Evolutionary conservation across 805 yeast species (phyloP), one percentile per base, ranked within the genome.

Genomic region (Phaffomyces thermotolerans): DNA sequence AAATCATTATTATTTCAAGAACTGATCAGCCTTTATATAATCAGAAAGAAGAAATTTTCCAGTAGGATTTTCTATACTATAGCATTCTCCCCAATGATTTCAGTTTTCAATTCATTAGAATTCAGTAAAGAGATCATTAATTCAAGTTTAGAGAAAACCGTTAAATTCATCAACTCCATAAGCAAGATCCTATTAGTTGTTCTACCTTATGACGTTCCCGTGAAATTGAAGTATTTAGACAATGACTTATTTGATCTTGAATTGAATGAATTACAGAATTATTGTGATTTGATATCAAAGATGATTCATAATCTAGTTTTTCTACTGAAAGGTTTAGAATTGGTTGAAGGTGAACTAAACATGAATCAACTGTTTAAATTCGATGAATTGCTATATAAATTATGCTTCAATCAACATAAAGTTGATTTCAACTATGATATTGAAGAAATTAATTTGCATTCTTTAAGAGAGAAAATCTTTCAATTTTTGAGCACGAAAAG

Each of bases 1-100:
- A 46, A 50, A 29, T 46, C 56, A 1, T 37, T 56, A 24, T 40
- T 55, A 5, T 56, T 44, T 33, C 59, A 58, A 36, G 62, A 58
- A 36, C 40, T 56, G 15, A 49, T 56, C 13, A 45, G 39, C 22
- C 33, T 58, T 12, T 55, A 55, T 34, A 36, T 46, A 2, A 13
- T 58, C 29, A 52, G 46, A 29, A 50, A 45, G 34, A 45, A 51
- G 34, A 55, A 48, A 36, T 41, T 50, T n/a, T 29, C 43, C 7
- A 52, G 44, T 9, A 43, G 47, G 2, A 23, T 41, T 13, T 45
- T 53, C 3, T 50, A 36, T 35, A 51, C 46, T 42, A 45, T 57
- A 14, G 45, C 56, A 5, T 56, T 58, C 37, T 46, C 49, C 1
- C 60, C 60, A 4, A 42, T 58, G 4, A 24, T 55, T 3, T 49